Conservation (phyloP, 441 rosid genomes). For the Gossypium trilobum region DNA sequence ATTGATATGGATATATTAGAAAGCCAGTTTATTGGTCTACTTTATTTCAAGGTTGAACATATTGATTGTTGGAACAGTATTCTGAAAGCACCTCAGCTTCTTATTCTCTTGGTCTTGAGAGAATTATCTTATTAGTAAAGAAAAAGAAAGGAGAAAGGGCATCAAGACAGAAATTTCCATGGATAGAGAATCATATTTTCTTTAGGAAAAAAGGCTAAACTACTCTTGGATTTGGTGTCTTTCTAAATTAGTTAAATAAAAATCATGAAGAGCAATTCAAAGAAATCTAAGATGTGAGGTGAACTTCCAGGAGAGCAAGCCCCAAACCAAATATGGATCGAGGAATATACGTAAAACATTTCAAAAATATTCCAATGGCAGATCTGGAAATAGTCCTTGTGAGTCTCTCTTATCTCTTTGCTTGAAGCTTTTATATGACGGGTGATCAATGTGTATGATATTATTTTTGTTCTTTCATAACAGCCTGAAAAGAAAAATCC, state of each 20-base stretch:
- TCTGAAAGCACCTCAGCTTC: neutral
- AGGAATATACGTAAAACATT: conserved; percentile 83
- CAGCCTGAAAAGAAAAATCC: conserved; percentile 98
- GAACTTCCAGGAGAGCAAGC: conserved; percentile 51
- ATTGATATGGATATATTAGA: neutral
- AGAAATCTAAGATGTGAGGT: conserved; percentile 23
- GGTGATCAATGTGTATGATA: conserved; percentile 12
- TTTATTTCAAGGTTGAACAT: conserved; percentile 7
- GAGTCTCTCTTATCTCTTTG: conserved; percentile 26
- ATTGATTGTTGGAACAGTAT: conserved; percentile 8
- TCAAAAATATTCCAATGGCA: conserved; percentile 96
- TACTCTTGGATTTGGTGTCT: conserved; percentile 5
- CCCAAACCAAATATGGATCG: conserved; percentile 42
- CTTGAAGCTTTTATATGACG: neutral
- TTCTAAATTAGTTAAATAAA: conserved; percentile 5
- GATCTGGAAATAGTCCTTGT: conserved; percentile 97
- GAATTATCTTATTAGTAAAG: neutral
- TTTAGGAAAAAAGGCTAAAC: neutral
- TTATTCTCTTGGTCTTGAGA: neutral
- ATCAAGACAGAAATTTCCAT: neutral
- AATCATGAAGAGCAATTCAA: conserved; percentile 1
- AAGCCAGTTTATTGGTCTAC: neutral
- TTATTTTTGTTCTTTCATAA: neutral
- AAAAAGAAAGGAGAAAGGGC: neutral
- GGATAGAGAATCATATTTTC: neutral